Evolutionary conservation across 1,139 yeast species (phyloP).

Genomic region (Hemisphaericaspora xylofermentans): DNA sequence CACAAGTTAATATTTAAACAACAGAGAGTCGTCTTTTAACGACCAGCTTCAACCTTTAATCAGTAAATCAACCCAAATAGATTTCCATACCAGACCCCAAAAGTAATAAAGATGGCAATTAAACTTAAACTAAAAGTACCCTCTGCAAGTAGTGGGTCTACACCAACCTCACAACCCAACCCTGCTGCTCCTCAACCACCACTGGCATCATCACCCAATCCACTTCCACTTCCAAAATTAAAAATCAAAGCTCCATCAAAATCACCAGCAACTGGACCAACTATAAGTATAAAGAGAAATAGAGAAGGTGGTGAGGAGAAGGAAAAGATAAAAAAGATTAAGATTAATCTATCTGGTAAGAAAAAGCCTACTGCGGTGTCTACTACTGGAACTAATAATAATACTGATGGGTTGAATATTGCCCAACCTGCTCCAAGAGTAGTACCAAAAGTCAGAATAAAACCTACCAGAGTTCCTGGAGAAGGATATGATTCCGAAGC

Average conservation of each 20-base stretch:
- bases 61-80: no score
- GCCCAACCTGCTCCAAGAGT: slow-evolving; percentile 14
- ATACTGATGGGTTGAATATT: slow-evolving; percentile 11
- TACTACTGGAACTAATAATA: slow-evolving; percentile 11
- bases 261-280: slow-evolving; percentile 9
- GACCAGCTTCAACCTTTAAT: no score
- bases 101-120: slow-evolving; percentile 18
- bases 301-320: slow-evolving; percentile 11
- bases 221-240: slow-evolving; percentile 22
- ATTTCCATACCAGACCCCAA: no score
- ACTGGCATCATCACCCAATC: slow-evolving; percentile 18
- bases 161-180: slow-evolving; percentile 9
- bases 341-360: slow-evolving; percentile 19
- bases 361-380: slow-evolving; percentile 12
- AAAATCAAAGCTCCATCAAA: slow-evolving; percentile 29
- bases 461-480: slow-evolving; percentile 84
- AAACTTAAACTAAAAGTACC: slow-evolving; percentile 28
- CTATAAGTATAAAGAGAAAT: slow-evolving; percentile 7
- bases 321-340: slow-evolving; percentile 23
- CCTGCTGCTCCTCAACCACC: slow-evolving; percentile 12
- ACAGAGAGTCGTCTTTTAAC: no score
- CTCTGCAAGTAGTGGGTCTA: slow-evolving; percentile 14
- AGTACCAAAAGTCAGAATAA: slow-evolving; percentile 70
- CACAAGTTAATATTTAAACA: no score
- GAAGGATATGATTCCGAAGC: slow-evolving; percentile 98